Base-by-base conservation (phyloP, 164 flowering plant species). In the Tetrastigma voinierianum region DNA sequence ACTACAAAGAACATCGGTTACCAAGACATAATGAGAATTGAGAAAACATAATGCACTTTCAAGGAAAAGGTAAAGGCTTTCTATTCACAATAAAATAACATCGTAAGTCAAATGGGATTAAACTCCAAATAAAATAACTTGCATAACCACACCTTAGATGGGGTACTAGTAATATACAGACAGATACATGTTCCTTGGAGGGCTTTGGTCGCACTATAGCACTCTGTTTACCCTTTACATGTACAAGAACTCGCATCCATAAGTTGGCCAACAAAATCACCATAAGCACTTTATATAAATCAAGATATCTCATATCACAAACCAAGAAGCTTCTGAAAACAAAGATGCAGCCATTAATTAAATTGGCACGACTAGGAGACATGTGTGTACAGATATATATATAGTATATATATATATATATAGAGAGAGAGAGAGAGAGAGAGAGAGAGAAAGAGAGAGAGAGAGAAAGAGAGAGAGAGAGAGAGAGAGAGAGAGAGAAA, bases 141-240 rank as follows among this genome's bases (percentile, higher is more conserved):
- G 40, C 20, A 20, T 23, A 21, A 0, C 11, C 45, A 20, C 79
- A 96, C 99, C 98, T 96, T 96, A 51, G 98, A 88, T 13, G 99
- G 98, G 73, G 99, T 96, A 76, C 93, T 96, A 18, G 99, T 96
- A 68, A 96, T 96, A 20, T 96, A 82, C 99, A 96, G 45, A 96
- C 99, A 55, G 99, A 98, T n/a, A 74, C 91, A 96, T 46, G 93
- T 80, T 80, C 72, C 91, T 96, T 49, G 99, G 99, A 45, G 19
- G 96, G 96, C 76, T 93, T 96, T 57, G n/a, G n/a, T n/a, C n/a
- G n/a, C 99, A 96, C 68, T 96, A 61, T 93, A 96, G 81, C 99
- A 96, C 74, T 91, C 98, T 59, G 98, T 81, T 70, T 85, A 53
- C 94, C 95, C 84, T 96, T 96, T 54, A 93, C 72, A 78, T 96